Evolutionary conservation across 23 red algal species (phyloP).

Genomic region (Chondrus crispus): DNA sequence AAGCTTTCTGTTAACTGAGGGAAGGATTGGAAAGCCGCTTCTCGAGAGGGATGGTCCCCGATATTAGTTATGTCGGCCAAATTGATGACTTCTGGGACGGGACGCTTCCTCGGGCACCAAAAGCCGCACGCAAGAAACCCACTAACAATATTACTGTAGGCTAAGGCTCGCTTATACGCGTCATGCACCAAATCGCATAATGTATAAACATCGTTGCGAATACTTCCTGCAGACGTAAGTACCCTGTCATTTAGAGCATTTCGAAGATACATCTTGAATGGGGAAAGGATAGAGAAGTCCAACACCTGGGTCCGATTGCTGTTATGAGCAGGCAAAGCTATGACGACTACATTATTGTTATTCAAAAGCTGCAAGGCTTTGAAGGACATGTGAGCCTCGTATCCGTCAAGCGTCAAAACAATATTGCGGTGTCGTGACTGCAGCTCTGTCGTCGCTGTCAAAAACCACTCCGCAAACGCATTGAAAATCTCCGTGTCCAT

Average conservation of each 20-base stretch:
- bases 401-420: not conserved
- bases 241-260: not conserved
- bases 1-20: no score
- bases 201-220: not conserved
- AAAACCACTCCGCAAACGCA: not conserved
- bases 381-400: not conserved
- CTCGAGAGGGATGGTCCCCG: not conserved
- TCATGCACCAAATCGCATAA: not conserved
- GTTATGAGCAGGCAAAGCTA: not conserved
- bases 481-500: not conserved
- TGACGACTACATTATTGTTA: not conserved
- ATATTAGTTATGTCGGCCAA: not conserved
- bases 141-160: not conserved
- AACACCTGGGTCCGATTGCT: not conserved
- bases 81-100: not conserved
- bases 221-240: not conserved
- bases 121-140: not conserved
- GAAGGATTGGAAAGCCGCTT: not conserved
- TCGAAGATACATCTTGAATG: not conserved
- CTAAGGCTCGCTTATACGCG: not conserved
- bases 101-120: not conserved
- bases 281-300: not conserved
- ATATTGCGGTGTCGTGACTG: not conserved
- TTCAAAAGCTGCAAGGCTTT: not conserved
- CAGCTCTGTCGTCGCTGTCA: not conserved